Conservation (phyloP, 768 basidiomycete species). For the Botryobasidium botryosum region DNA sequence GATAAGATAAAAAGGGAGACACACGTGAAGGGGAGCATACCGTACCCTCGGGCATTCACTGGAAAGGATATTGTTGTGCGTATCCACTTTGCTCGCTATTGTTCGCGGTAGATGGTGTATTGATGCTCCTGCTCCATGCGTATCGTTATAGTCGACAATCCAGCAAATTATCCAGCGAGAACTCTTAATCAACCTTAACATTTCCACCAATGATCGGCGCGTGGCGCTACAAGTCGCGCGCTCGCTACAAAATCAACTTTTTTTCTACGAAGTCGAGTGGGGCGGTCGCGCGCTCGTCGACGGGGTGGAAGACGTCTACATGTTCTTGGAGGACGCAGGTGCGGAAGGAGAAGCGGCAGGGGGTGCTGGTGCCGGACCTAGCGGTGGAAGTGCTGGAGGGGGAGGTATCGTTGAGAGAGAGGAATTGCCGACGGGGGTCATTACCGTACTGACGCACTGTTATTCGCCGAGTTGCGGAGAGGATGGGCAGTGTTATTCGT, state of each 20-base stretch:
- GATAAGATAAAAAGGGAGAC: constrained; percentile 78
- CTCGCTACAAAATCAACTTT: constrained; percentile 79
- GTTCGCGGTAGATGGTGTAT: background rate
- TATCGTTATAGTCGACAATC: constrained; percentile 50
- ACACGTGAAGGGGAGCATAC: constrained; percentile 86
- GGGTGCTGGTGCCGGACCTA: constrained; percentile 31
- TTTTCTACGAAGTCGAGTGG: constrained; percentile 97
- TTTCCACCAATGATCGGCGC: constrained; percentile 60
- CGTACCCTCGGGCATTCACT: constrained; percentile 80
- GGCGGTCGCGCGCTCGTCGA: constrained; percentile 66
- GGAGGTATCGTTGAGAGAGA: constrained; percentile 25
- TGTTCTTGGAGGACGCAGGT: constrained; percentile 46
- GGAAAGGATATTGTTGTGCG: constrained; percentile 87
- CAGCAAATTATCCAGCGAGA: constrained; percentile 77
- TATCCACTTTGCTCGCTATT: constrained; percentile 10
- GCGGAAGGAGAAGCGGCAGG: constrained; percentile 5
- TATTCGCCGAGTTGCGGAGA: constrained; percentile 79
- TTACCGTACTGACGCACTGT: constrained; percentile 79
- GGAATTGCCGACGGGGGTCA: constrained; percentile 74
- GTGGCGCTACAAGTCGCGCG: constrained; percentile 78
- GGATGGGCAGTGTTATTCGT: constrained; percentile 65
- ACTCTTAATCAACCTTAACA: constrained; percentile 54
- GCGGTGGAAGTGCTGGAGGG: constrained; percentile 43
- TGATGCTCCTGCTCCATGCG: background rate
- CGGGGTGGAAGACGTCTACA: constrained; percentile 84